Evolutionary conservation across 352 stramenopile species (phyloP), one percentile per base, ranked within the genome.

Genomic region (Plasmopara muralis): DNA sequence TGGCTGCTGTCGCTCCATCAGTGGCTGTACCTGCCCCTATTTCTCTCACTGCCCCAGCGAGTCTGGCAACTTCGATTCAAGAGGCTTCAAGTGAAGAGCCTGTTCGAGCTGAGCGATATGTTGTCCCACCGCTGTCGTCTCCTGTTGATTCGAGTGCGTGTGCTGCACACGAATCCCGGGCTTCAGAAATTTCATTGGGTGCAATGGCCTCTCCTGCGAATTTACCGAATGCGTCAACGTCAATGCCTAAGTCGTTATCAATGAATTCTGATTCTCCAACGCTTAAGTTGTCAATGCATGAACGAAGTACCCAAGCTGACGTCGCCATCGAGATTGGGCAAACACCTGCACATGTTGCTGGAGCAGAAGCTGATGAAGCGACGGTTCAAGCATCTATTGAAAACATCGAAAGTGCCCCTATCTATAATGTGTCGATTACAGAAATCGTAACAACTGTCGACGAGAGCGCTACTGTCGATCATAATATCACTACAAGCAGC

Each of bases 371-470:
- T 13, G 57, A 60, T 41, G 60, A 63, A 63, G 51, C 25, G 31
- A 37, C 31, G 51, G 43, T 45, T 13, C 64, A 69, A 14, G 42
- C 34, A 33, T 70, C 68, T 43, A 47, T 73, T 14, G 66, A 75
- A 9, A 62, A 72, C 34, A 75, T 73, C 28, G 64, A 52, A 35
- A 72, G 55, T 39, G 71, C 54, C 33, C 51, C 65, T 42, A 74
- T 77, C 46, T 64, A 81, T 59, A 81, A 74, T 73, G 68, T 81
- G 69, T 64, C 65, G 69, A 50, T 74, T 64, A 44, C 62, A 55
- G 57, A 70, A 50, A 46, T 48, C 25, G 53, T 52, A 37, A 38
- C 37, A n/a, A 2, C 3, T n/a, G 47, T 53, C 40, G 55, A 68
- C 16, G 55, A 51, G 34, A 65, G 18, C 15, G 58, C 38, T 39